Evolutionary conservation across 768 basidiomycete species (phyloP).

Genomic region (Termitomyces bulborhizus): DNA sequence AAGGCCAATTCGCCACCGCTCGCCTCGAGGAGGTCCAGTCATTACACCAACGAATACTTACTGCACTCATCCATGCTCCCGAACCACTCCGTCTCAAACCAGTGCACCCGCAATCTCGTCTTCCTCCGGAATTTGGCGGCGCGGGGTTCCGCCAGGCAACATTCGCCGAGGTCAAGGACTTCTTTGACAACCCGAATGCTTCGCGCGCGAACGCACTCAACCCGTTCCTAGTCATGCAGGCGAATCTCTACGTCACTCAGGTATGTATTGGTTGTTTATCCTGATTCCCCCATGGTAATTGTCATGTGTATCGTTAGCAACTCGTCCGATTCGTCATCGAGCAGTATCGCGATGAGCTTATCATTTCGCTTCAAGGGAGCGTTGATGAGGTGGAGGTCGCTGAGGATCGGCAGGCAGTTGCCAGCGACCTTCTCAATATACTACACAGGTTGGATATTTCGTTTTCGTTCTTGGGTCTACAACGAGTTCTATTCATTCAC

Average conservation of each 20-base stretch:
- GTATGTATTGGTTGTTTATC: slow-evolving; percentile 25
- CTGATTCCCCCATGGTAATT: too few species aligned
- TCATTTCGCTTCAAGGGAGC: slow-evolving; percentile 58
- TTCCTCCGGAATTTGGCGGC: slow-evolving; percentile 58
- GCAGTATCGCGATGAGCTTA: slow-evolving; percentile 85
- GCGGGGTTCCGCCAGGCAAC: slow-evolving; percentile 77
- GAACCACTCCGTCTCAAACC: slow-evolving; percentile 68
- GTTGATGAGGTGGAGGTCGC: slow-evolving; percentile 60
- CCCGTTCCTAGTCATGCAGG: slow-evolving; percentile 88
- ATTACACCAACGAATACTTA: slow-evolving; percentile 69
- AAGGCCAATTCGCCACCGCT: slow-evolving; percentile 80
- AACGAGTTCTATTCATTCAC: background rate
- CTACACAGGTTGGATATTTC: slow-evolving; percentile 56
- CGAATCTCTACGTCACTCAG: slow-evolving; percentile 90
- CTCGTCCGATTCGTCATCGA: slow-evolving; percentile 89
- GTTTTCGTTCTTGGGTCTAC: background rate
- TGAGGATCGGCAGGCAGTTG: slow-evolving; percentile 77
- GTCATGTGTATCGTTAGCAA: slow-evolving; percentile 50
- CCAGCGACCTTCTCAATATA: slow-evolving; percentile 81
- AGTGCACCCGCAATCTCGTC: slow-evolving; percentile 37
- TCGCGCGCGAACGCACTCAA: slow-evolving; percentile 82
- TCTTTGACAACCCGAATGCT: slow-evolving; percentile 88
- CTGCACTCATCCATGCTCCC: slow-evolving; percentile 70
- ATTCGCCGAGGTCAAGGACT: slow-evolving; percentile 83
- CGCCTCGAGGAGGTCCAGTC: slow-evolving; percentile 81